A percentile compares a stretch with the other conserved stretches of the same genome.
Evolutionary conservation across 2,329 filamentous ascomycete species (phyloP).

Genomic region (Arthrobotrys entomopaga): DNA sequence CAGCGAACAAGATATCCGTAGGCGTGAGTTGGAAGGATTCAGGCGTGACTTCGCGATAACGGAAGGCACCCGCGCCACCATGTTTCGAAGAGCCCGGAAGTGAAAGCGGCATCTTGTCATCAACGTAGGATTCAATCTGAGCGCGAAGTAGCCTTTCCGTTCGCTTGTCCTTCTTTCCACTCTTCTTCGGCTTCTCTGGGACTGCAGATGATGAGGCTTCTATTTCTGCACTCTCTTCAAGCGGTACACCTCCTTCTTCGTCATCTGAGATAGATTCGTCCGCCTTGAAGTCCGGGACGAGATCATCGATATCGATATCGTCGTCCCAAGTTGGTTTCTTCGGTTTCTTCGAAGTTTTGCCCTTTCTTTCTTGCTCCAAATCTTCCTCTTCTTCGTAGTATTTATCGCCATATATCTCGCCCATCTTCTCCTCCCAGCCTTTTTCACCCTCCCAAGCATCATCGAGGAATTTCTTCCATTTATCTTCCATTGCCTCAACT

Average conservation of each 20-base stretch:
- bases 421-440: constrained; percentile 91
- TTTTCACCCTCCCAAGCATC: constrained; percentile 83
- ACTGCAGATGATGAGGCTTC: constrained; percentile 14
- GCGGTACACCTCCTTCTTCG: constrained; percentile 62
- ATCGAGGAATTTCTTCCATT: constrained; percentile 86
- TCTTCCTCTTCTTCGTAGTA: constrained; percentile 80
- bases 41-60: constrained; percentile 93
- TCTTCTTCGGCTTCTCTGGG: constrained; percentile 56
- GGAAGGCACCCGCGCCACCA: constrained; percentile 70
- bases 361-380: constrained; percentile 64
- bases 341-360: constrained; percentile 69
- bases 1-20: constrained; percentile 89
- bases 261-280: constrained; percentile 64
- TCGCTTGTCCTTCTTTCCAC: constrained; percentile 70
- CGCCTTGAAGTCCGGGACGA: constrained; percentile 86
- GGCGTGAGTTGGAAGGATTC: constrained; percentile 88
- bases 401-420: constrained; percentile 83
- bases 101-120: constrained; percentile 48
- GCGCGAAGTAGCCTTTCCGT: constrained; percentile 44
- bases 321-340: constrained; percentile 95
- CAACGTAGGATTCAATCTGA: constrained; percentile 49
- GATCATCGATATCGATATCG: constrained; percentile 95
- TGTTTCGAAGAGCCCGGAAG: constrained; percentile 60
- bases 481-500: constrained; percentile 65
- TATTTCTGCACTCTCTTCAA: constrained; percentile 60